These are phyloP conservation scores for Ceratocystis harringtonii DNA, from an alignment of 2,329 filamentous ascomycete genomes.

Conservation along the genomic window DNA sequence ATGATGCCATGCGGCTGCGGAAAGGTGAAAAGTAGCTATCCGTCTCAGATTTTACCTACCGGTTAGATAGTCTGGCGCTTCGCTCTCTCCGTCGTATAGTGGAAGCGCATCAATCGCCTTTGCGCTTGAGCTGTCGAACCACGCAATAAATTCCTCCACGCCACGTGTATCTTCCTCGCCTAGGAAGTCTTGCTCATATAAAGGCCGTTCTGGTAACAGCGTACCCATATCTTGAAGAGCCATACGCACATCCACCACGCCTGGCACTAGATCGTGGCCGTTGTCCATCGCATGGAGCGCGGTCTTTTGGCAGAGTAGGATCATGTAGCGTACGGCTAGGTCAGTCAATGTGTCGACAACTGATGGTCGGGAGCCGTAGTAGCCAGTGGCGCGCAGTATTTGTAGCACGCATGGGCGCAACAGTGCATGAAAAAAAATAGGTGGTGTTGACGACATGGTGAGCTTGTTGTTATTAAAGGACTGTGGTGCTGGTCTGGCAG, in stretches of 20 bases:
- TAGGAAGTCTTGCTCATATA: conserved; percentile 51
- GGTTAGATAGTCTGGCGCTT: conserved; percentile 55
- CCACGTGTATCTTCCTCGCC: conserved; percentile 65
- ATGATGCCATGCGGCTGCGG: neutral
- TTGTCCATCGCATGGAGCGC: conserved; percentile 56
- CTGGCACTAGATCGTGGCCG: conserved; percentile 38
- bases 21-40: neutral
- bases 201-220: conserved; percentile 51
- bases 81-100: conserved; percentile 49
- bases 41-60: conserved; percentile 28
- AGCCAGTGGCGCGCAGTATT: conserved; percentile 81
- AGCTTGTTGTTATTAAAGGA: neutral
- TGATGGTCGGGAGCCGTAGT: conserved; percentile 64
- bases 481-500: neutral
- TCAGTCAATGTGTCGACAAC: conserved; percentile 83
- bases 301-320: conserved; percentile 56
- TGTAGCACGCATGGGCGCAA: conserved; percentile 78
- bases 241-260: conserved; percentile 64
- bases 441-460: conserved; percentile 32
- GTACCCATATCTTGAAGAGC: conserved; percentile 71
- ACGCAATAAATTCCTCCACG: conserved; percentile 61
- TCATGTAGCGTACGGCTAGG: conserved; percentile 66
- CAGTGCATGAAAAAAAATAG: conserved; percentile 52
- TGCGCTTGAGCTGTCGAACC: conserved; percentile 61
- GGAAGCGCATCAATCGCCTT: conserved; percentile 71